phyloP scores from a whole-genome alignment of 2,329 filamentous ascomycete species.

The Geosmithia flava region DNA sequence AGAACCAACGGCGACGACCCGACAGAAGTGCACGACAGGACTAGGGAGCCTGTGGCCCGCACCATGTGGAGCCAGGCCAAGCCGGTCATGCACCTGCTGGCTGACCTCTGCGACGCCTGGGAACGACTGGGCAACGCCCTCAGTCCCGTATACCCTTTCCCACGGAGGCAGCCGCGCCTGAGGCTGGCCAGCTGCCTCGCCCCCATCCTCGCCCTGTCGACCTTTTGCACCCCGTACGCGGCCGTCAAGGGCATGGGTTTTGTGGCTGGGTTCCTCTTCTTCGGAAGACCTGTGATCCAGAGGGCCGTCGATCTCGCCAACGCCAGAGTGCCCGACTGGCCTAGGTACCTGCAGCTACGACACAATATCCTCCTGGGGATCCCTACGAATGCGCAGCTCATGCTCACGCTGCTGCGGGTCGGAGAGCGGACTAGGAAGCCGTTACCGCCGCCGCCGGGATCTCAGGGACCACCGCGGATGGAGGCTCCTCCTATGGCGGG shows the following conservation, averaged over 20 bases:
- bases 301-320: conserved; percentile 48
- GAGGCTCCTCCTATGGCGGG: conserved; percentile 31
- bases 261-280: conserved; percentile 61
- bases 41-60: conserved; percentile 64
- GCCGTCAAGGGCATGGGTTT: conserved; percentile 55
- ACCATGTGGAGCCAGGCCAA: conserved; percentile 68
- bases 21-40: conserved; percentile 46
- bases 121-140: conserved; percentile 42
- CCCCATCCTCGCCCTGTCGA: conserved; percentile 37
- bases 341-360: conserved; percentile 59
- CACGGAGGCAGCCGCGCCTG: conserved; percentile 35
- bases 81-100: conserved; percentile 51
- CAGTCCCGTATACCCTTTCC: conserved; percentile 53
- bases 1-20: conserved; percentile 33
- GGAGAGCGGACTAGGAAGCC: conserved; percentile 74
- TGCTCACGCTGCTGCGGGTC: conserved; percentile 67
- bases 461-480: conserved; percentile 20
- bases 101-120: conserved; percentile 35
- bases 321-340: conserved; percentile 55
- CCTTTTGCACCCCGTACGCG: conserved; percentile 44
- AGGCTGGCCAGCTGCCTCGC: conserved; percentile 39
- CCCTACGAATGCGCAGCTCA: conserved; percentile 76
- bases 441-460: conserved; percentile 44
- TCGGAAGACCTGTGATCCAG: conserved; percentile 62
- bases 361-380: conserved; percentile 72